These are phyloP conservation scores for Penicillium sp. DNA, from an alignment of 2,329 filamentous ascomycete species.

Conservation along the genomic window DNA sequence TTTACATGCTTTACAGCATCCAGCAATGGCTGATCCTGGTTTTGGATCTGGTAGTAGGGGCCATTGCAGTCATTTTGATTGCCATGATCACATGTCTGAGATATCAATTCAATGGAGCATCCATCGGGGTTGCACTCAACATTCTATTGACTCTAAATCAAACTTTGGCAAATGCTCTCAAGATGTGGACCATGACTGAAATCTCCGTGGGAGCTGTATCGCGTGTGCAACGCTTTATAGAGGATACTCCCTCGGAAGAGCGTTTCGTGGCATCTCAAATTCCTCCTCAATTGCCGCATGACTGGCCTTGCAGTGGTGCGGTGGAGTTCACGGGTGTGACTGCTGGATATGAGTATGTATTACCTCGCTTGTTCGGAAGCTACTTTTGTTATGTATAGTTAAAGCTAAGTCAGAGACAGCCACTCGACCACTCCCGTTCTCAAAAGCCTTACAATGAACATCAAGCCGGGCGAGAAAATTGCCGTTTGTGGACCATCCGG, in stretches of 20 bases:
- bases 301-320: background rate
- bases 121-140: constrained; percentile 1
- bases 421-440: background rate
- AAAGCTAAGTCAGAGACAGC: background rate
- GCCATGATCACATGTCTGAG: background rate
- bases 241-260: background rate
- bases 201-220: background rate
- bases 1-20: constrained; percentile 1
- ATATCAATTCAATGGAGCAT: background rate
- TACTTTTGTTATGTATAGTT: background rate
- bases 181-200: constrained; percentile 2
- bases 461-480: constrained; percentile 7
- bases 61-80: background rate
- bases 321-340: background rate
- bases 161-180: background rate
- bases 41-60: background rate
- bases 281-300: background rate
- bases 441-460: background rate
- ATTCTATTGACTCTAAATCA: background rate
- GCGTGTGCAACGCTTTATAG: background rate
- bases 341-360: background rate
- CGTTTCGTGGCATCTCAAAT: background rate
- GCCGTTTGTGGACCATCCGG: constrained; percentile 9
- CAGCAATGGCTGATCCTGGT: constrained; percentile 1
- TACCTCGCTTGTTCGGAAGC: background rate